These are phyloP conservation scores for Gelatoporia subvermispora DNA, from an alignment of 768 basidiomycete species.

Conservation along the genomic window DNA sequence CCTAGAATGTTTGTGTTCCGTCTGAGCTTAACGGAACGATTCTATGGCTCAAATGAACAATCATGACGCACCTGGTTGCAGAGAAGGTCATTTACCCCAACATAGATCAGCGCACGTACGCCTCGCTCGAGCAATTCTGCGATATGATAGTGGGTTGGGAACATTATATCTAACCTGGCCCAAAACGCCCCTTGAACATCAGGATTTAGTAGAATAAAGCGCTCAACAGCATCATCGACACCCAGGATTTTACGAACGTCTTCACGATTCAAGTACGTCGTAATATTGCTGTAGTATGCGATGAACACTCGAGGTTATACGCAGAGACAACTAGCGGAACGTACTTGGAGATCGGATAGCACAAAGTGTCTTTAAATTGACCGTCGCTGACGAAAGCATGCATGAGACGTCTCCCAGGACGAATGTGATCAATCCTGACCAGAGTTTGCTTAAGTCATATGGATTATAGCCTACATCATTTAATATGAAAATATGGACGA, in stretches of 20 bases:
- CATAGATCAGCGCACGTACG: slow-evolving; percentile 46
- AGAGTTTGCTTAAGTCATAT: slow-evolving; percentile 55
- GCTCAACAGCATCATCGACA: slow-evolving; percentile 44
- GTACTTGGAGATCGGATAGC: neutral
- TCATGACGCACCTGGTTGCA: slow-evolving; percentile 46
- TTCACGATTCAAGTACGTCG: slow-evolving; percentile 55
- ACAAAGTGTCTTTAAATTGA: neutral
- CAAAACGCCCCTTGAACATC: slow-evolving; percentile 39
- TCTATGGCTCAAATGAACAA: neutral
- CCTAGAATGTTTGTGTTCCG: slow-evolving; percentile 9
- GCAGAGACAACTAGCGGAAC: neutral
- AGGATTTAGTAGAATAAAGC: slow-evolving; percentile 29
- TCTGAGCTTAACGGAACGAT: neutral
- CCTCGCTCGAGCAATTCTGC: slow-evolving; percentile 48
- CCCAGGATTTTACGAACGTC: slow-evolving; percentile 54
- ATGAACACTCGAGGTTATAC: neutral
- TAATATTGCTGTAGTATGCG: slow-evolving; percentile 41
- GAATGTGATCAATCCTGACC: slow-evolving; percentile 14
- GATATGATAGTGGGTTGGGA: slow-evolving; percentile 34
- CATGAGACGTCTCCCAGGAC: neutral
- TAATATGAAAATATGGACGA: neutral
- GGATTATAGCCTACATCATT: slow-evolving; percentile 20
- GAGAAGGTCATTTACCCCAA: slow-evolving; percentile 49
- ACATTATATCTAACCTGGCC: slow-evolving; percentile 3
- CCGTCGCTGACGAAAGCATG: neutral